A percentile compares a stretch with the other conserved stretches of the same genome.
phyloP scores from a whole-genome alignment of 1,284 basidiomycete species.

The Ustilago shanxiensis region DNA sequence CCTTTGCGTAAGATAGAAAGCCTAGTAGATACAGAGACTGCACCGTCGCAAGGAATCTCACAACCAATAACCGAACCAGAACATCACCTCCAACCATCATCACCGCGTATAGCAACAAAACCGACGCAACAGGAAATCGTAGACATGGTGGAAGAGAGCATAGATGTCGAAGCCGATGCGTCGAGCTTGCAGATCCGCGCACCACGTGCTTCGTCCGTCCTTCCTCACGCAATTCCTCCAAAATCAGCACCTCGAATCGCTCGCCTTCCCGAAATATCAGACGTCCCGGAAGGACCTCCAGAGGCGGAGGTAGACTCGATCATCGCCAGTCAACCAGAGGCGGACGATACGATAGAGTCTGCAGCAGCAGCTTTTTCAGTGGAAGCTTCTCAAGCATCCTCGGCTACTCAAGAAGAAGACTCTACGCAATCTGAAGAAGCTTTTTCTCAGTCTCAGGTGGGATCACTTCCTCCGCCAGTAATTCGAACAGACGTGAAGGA shows the following conservation, averaged over 20 bases:
- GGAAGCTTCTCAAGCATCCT: slow-evolving; percentile 27
- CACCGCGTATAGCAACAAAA: no score
- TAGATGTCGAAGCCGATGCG: slow-evolving; percentile 18
- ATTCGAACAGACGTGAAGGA: background rate
- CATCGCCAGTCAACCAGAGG: slow-evolving; percentile 10
- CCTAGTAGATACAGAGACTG: slow-evolving; percentile 13
- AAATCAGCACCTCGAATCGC: background rate
- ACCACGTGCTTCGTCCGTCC: slow-evolving; percentile 3
- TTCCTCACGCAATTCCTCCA: background rate
- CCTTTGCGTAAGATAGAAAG: slow-evolving; percentile 19
- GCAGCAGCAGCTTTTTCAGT: background rate
- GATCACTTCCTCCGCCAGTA: background rate
- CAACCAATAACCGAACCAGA: background rate
- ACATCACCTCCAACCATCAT: background rate
- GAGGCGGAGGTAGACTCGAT: slow-evolving; percentile 22
- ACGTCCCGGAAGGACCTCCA: background rate
- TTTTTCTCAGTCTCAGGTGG: background rate
- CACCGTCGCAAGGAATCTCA: background rate
- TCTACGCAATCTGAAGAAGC: slow-evolving; percentile 40
- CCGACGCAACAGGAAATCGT: background rate
- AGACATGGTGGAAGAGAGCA: background rate
- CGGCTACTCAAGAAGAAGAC: slow-evolving; percentile 45
- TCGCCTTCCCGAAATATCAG: background rate
- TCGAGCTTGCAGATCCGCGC: slow-evolving; percentile 30
- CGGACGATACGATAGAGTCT: slow-evolving; percentile 32